Base-by-base conservation (phyloP, 2,329 filamentous ascomycete species). In the Fusarium oxysporum region DNA sequence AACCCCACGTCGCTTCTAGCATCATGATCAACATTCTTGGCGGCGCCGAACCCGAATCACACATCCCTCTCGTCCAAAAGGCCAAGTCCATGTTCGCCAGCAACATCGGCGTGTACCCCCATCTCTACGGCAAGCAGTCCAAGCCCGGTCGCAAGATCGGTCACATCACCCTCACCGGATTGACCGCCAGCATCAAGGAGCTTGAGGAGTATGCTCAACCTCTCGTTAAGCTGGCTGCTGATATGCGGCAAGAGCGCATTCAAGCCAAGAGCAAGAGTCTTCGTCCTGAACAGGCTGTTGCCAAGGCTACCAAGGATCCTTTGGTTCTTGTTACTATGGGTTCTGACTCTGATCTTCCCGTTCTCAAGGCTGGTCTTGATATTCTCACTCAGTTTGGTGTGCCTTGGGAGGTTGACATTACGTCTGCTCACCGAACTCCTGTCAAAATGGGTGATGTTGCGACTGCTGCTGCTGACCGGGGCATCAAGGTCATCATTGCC, bases 71-170 rank as follows among this genome's bases (percentile, higher is more conserved):
- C 0, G 82, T 88, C 14, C 80, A 86, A 16, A 79, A 86, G 30
- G 83, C 88, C 28, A 80, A 86, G 40, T 77, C 77, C 8, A 80
- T 83, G 43, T 86, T 85, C 63, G 81, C 81, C 40, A 80, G 83
- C 12, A 81, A 85, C 41, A 85, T 86, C 69, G 87, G 86, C 57
- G 82, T 87, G 19, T 87, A 86, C 58, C 87, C 98, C 16, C 96
- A 99, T 78, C 89, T 98, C 51, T 99, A 99, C 83, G 95, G 95
- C 78, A 98, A 98, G 83, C 90, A 89, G 51, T 93, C 95, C 32
- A 93, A 95, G 76, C 94, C 93, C 8, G 92, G 94, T 38, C 92
- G 96, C 50, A 99, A 98, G 83, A 98, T 98, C 85, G 96, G 96
- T 16, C 96, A 99, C 81, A 90, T 99, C 75, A 98, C 95, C 2